Evolutionary conservation across 2,329 filamentous ascomycete species (phyloP).

Genomic region (Fusarium nematophilum): DNA sequence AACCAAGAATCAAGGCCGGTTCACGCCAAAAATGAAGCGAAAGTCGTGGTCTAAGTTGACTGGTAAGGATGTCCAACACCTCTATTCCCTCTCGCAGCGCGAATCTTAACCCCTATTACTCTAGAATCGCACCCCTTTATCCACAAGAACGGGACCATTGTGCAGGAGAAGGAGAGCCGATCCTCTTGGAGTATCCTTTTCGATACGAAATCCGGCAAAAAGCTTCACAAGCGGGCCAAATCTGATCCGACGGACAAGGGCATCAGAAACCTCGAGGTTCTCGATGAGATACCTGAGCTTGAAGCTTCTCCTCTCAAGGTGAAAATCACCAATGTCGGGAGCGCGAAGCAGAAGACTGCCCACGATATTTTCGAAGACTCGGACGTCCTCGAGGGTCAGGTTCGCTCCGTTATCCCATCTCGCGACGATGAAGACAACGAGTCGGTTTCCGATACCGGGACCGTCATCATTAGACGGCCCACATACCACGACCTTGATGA

Average conservation of each 20-base stretch:
- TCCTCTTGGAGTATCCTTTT: slow-evolving; percentile 15
- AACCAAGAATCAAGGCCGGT: slow-evolving; percentile 2
- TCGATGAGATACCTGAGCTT: slow-evolving; percentile 9
- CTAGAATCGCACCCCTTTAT: neutral
- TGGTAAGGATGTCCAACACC: slow-evolving; percentile 9
- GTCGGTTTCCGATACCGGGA: slow-evolving; percentile 6
- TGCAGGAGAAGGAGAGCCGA: neutral
- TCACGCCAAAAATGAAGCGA: neutral
- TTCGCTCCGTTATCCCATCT: neutral
- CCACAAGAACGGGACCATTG: neutral
- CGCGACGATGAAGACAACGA: neutral
- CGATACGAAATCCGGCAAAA: slow-evolving; percentile 25
- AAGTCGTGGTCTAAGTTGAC: neutral
- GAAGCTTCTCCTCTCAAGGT: neutral
- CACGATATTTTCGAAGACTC: neutral
- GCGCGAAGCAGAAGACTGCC: neutral
- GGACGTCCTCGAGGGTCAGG: neutral
- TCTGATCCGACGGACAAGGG: slow-evolving; percentile 11
- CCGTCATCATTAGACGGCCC: slow-evolving; percentile 7
- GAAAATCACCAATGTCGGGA: neutral
- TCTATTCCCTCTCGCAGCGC: neutral
- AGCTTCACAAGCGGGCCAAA: slow-evolving; percentile 26
- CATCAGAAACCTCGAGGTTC: slow-evolving; percentile 3
- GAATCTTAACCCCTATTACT: slow-evolving; percentile 3
- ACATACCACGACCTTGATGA: neutral